Conservation (phyloP, 2,329 filamentous ascomycete species). For the Scorias spongiosa region DNA sequence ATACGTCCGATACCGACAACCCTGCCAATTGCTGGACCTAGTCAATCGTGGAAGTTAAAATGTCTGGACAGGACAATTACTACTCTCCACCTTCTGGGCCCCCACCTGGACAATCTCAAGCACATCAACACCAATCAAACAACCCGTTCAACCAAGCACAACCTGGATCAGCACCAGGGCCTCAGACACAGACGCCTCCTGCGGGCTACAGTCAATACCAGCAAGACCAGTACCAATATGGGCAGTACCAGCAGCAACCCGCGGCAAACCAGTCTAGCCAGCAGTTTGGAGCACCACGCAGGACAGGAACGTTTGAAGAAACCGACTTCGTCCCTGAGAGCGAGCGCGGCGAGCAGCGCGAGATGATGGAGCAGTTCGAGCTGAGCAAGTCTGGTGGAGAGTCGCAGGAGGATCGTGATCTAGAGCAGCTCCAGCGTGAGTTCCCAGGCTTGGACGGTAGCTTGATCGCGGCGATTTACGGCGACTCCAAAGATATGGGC, state of each 20-base stretch:
- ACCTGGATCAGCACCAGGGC: constrained; percentile 1
- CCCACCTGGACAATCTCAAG: constrained; percentile 2
- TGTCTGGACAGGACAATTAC: neutral
- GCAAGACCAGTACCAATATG: constrained; percentile 1
- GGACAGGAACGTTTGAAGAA: constrained; percentile 17
- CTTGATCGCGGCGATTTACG: constrained; percentile 31
- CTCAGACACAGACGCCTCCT: neutral
- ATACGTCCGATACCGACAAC: too few relatives aligned
- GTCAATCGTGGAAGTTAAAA: neutral
- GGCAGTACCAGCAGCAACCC: constrained; percentile 1
- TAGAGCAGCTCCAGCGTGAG: constrained; percentile 26
- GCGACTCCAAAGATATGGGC: constrained; percentile 25
- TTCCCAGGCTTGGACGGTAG: constrained; percentile 30
- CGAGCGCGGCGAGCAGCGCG: constrained; percentile 21
- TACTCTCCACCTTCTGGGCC: constrained; percentile 5
- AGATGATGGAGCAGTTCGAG: constrained; percentile 30
- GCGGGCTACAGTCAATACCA: neutral
- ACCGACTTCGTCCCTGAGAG: constrained; percentile 24
- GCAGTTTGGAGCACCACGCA: neutral
- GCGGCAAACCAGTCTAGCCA: neutral
- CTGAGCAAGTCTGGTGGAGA: constrained; percentile 23
- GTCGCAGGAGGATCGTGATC: constrained; percentile 26
- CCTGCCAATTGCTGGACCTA: too few relatives aligned
- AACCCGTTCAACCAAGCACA: neutral
- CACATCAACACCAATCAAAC: neutral